A percentile compares a stretch with the other conserved stretches of the same genome.
phyloP scores from a whole-genome alignment of 2,329 filamentous ascomycete genomes.

The Trichoderma breve region DNA sequence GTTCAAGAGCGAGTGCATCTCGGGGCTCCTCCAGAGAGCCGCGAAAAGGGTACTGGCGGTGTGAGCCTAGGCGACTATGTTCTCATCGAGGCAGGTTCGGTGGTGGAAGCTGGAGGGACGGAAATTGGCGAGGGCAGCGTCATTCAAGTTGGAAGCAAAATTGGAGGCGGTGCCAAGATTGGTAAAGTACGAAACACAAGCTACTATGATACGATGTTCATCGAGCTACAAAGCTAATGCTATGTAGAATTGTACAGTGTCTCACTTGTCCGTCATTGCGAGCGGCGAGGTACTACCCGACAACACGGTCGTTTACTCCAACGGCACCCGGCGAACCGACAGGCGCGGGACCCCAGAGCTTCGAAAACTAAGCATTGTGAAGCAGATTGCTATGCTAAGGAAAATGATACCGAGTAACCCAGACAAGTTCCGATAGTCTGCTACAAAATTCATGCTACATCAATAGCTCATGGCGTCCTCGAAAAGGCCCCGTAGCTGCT shows the following conservation, averaged over 20 bases:
- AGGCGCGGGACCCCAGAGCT: conserved; percentile 60
- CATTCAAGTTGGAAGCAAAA: conserved; percentile 58
- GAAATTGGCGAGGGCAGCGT: conserved; percentile 59
- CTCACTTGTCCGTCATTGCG: conserved; percentile 58
- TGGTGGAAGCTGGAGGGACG: conserved; percentile 62
- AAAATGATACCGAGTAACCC: conserved; percentile 66
- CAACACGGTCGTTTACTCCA: conserved; percentile 67
- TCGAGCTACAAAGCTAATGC: neutral
- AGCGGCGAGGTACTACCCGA: conserved; percentile 61
- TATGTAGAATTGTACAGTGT: conserved; percentile 65
- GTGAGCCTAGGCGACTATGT: conserved; percentile 61
- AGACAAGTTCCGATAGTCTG: conserved; percentile 43
- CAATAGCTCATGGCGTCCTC: conserved; percentile 53
- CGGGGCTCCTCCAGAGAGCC: conserved; percentile 42
- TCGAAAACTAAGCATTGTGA: conserved; percentile 61
- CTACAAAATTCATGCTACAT: neutral
- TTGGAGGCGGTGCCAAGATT: conserved; percentile 60
- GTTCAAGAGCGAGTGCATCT: conserved; percentile 68
- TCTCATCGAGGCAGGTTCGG: conserved; percentile 57
- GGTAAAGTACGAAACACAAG: conserved; percentile 51
- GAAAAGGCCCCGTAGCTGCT: conserved; percentile 68
- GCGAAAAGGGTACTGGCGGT: conserved; percentile 40
- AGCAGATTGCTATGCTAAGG: conserved; percentile 65
- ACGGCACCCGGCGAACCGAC: conserved; percentile 58
- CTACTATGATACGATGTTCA: neutral